Base-by-base conservation (phyloP, 208 protist species). In the Leptomonas seymouri region DNA sequence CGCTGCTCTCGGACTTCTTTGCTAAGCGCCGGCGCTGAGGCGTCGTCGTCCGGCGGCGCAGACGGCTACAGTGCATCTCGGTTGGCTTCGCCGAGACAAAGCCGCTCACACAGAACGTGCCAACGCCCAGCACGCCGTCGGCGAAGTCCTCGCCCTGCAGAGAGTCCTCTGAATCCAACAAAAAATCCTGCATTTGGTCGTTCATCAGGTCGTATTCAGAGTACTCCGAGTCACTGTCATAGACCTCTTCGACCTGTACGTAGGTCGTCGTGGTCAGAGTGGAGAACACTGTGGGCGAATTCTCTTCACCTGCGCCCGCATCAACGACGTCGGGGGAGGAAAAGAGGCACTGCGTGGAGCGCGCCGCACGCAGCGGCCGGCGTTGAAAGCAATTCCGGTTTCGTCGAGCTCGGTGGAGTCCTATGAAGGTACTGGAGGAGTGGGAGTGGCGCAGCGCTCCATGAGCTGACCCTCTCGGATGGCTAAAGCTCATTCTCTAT, bases 161-260 rank as follows among this genome's bases (percentile, higher is more conserved):
- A 7, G 77, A 75, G 49, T 87, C 70, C 20, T 69, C 59, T 23
- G 75, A 83, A 42, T 80, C 82, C 3, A 94, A 58, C 23, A 94
- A 49, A 34, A 83, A 82, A 15, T 86, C 76, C 63, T 94, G 82
- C 73, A 94, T 92, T 28, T 73, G 70, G 48, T 91, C 87, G 42
- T 92, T 92, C 14, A 91, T 61, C 16, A 89, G 67, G 46, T 92
- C 82, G 75, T 80, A 87, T 34, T 89, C 84, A 23, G 84, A 91
- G 57, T 82, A 82, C 31, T 86, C 82, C 15, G 86, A 92, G 46
- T 80, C 80, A 49, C 56, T 81, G 45, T 71, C 73, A 11, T 71
- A 76, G 44, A 39, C 7, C 16, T 62, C 48, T 0, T 69, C 60
- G 7, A 41, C 9, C 3, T 42, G 46, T 2, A 55, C 31, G 42